Evolutionary conservation across 2,329 filamentous ascomycete species (phyloP).

Genomic region (Claviceps arundinis): DNA sequence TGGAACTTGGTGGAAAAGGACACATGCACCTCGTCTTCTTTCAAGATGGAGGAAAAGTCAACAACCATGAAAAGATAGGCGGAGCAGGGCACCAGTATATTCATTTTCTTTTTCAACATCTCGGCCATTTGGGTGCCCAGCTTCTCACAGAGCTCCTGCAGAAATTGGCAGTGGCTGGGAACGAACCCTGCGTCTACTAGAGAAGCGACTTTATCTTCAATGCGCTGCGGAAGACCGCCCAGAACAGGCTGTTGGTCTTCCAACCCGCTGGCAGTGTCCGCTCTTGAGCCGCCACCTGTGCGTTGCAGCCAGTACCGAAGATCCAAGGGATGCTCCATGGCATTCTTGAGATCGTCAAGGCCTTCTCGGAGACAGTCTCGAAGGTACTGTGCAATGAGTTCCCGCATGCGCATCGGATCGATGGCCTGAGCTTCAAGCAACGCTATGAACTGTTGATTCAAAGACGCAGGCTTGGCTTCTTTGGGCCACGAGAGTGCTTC

Average conservation of each 20-base stretch:
- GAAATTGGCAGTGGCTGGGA: slow-evolving; percentile 30
- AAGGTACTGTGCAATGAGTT: slow-evolving; percentile 36
- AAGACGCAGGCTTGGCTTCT: slow-evolving; percentile 28
- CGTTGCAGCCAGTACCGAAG: slow-evolving; percentile 42
- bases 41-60: slow-evolving; percentile 48
- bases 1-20: slow-evolving; percentile 55
- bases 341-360: slow-evolving; percentile 35
- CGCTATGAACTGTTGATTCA: slow-evolving; percentile 58
- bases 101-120: slow-evolving; percentile 39
- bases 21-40: slow-evolving; percentile 54
- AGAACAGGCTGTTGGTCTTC: slow-evolving; percentile 28
- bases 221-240: slow-evolving; percentile 35
- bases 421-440: slow-evolving; percentile 50
- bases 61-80: slow-evolving; percentile 53
- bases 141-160: slow-evolving; percentile 33
- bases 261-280: slow-evolving; percentile 25
- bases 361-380: slow-evolving; percentile 35
- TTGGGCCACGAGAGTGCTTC: slow-evolving; percentile 39
- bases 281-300: slow-evolving; percentile 17
- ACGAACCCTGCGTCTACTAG: slow-evolving; percentile 50
- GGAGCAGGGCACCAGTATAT: slow-evolving; percentile 47
- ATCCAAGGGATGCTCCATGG: slow-evolving; percentile 34
- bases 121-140: slow-evolving; percentile 41
- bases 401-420: slow-evolving; percentile 28
- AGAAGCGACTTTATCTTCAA: slow-evolving; percentile 38